Base-by-base conservation (phyloP, 2,329 filamentous ascomycete species). In the Blumeria graminis region DNA sequence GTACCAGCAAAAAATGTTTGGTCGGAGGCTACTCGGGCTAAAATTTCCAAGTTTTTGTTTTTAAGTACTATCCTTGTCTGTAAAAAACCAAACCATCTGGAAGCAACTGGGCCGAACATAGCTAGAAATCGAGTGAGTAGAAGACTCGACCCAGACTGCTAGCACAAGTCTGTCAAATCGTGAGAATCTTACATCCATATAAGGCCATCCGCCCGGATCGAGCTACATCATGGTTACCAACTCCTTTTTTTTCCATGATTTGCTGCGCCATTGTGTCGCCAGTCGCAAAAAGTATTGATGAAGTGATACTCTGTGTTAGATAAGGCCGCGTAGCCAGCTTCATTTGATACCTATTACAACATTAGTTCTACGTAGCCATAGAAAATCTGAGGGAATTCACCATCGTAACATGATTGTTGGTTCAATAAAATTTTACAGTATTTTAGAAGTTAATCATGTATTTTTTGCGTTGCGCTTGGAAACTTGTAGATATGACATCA, bases 181-280 rank as follows among this genome's bases (percentile, higher is more conserved):
- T 7, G 14, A 35, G 41, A 48, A 52, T 57, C 77, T 65, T 71
- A 85, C 82, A 73, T 61, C 85, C 86, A 67, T 92, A 92, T 58
- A 82, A 71, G 46, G 80, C 80, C 86, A 93, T 92, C 63, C 86
- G 81, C 10, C 75, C 81, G 34, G 85, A 89, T 56, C 86, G 78
- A 33, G 72, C 71, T 39, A 80, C 63, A 65, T 90, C 83, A 68
- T 98, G 90, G 61, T 84, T 83, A 62, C 82, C 71, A 32, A 84
- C 62, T 16, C 88, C 89, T 65, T 76, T 81, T 68, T 80, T 82
- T 71, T 96, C 90, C 58, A 98, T 85, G 38, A 80, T 74, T 71
- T 96, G 90, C 71, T 98, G 92, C 39, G 92, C 87, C 62, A 93
- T 81, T 59, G 84, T 75, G 71, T 98, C 92, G 64, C 92, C 92